Evolutionary conservation across 805 yeast genomes (phyloP), one percentile per base, ranked within the genome.

Genomic region (Metschnikowia anglica): DNA sequence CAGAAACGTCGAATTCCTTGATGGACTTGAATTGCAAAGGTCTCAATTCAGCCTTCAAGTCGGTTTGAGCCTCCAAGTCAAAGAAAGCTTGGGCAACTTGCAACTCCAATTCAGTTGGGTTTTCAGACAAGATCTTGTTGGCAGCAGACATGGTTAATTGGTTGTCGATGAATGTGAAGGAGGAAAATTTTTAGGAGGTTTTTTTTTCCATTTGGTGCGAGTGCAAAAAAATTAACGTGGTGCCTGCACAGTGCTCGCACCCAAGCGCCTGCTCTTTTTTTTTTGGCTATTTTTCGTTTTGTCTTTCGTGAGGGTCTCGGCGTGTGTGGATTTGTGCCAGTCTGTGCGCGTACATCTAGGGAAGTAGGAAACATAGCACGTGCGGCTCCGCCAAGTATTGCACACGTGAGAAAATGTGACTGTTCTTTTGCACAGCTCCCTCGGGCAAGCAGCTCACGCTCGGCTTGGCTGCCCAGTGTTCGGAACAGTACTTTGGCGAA

Each of bases 11-110:
- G 69, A 93, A 80, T 87, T 93, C 99, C 78, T 88, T 87, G 79
- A 89, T 91, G 67, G 96, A 84, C 81, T 90, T 89, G 89, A 93
- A 88, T 80, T 93, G 98, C 74, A 93, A 85, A 57, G 95, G 89
- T 83, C 97, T 89, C 76, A 93, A 83, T 67, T 89, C 97, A 69
- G 96, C 90, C 85, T 90, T 91, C 75, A 90, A 80, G 73, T 91
- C 98, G 66, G 95, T 81, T 71, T 95, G 88, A 74, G 85, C 79
- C 83, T 93, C 98, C 75, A 93, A 83, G 80, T 93, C 99, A 65
- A 83, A 73, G 73, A 93, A 87, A 69, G 98, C 97, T 81, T 91
- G 97, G 68, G 97, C 97, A 72, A 93, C 95, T 81, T 91, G 95
- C 77, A 93, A 87, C 82, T 93, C 99, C 77, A 93, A 89, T 80